Evolutionary conservation across 2,329 filamentous ascomycete genomes (phyloP).

Genomic region (Cladophialophora yegresii): DNA sequence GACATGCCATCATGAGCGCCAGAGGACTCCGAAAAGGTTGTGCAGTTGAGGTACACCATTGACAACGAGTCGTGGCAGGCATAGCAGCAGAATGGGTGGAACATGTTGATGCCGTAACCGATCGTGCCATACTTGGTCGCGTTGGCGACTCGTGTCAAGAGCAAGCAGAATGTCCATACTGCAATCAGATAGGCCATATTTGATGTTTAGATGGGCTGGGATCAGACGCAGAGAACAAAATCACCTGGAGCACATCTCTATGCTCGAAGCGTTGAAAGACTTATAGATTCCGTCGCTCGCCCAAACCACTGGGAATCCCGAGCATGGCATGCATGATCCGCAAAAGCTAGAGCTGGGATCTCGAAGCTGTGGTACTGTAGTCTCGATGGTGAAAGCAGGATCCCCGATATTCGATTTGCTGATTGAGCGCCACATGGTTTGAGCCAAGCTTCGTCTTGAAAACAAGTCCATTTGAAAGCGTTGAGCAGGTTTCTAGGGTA

Average conservation of each 20-base stretch:
- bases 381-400: not conserved
- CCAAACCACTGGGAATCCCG: not conserved
- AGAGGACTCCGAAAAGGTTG: slow-evolving; percentile 29
- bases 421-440: not conserved
- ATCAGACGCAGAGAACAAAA: not conserved
- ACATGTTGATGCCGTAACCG: slow-evolving; percentile 40
- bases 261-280: not conserved
- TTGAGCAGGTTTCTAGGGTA: not conserved
- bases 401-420: not conserved
- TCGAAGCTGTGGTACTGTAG: not conserved
- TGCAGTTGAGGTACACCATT: slow-evolving; percentile 38
- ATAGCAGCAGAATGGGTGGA: slow-evolving; percentile 37
- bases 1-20: slow-evolving; percentile 30
- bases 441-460: not conserved
- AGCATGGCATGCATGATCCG: not conserved
- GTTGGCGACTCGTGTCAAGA: not conserved
- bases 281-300: not conserved
- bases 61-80: slow-evolving; percentile 39
- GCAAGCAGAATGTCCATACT: not conserved
- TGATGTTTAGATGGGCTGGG: not conserved
- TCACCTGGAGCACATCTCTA: not conserved
- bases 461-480: not conserved
- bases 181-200: not conserved
- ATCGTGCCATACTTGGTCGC: slow-evolving; percentile 35
- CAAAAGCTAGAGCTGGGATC: not conserved